Percentiles rank a stretch among this genome's conserved stretches.
phyloP scores from a whole-genome alignment of 2,329 filamentous ascomycete species.

The Calonectria montana region DNA sequence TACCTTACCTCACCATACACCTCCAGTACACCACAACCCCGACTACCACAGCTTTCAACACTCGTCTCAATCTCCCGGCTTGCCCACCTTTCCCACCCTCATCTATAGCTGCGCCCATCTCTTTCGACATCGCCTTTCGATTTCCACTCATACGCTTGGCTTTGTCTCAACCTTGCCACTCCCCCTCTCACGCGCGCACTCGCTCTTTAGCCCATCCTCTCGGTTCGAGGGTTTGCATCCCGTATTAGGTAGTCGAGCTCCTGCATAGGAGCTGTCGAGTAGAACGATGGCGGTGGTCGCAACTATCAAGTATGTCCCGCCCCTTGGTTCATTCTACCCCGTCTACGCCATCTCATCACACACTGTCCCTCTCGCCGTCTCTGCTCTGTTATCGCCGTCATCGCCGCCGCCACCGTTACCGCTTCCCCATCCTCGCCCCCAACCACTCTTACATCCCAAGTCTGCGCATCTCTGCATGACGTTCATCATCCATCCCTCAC shows the following conservation, averaged over 20 bases:
- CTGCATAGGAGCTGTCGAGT: conserved; percentile 51
- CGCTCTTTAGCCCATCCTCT: conserved; percentile 38
- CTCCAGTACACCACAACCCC: conserved; percentile 18
- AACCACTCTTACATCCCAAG: conserved; percentile 1
- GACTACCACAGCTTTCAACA: conserved; percentile 11
- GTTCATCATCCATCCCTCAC: background rate
- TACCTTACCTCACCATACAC: conserved; percentile 23
- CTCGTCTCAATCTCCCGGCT: conserved; percentile 2
- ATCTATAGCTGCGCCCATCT: background rate
- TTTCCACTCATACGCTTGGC: conserved; percentile 26
- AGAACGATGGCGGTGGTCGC: conserved; percentile 69
- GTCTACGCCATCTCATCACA: conserved; percentile 10
- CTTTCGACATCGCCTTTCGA: conserved; percentile 29
- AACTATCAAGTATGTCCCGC: conserved; percentile 70
- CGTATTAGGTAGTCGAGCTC: conserved; percentile 45
- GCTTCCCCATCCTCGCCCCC: conserved; percentile 9
- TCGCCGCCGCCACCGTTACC: conserved; percentile 6
- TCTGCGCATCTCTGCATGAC: conserved; percentile 32
- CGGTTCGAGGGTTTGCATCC: conserved; percentile 37
- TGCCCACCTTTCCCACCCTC: conserved; percentile 8
- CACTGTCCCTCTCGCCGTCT: conserved; percentile 20
- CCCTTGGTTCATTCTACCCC: background rate
- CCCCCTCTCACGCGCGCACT: conserved; percentile 35
- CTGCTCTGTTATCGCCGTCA: conserved; percentile 8
- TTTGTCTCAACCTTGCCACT: conserved; percentile 14